These are phyloP conservation scores for Didymella keratinophila DNA, from an alignment of 2,329 filamentous ascomycete genomes.

Conservation along the genomic window DNA sequence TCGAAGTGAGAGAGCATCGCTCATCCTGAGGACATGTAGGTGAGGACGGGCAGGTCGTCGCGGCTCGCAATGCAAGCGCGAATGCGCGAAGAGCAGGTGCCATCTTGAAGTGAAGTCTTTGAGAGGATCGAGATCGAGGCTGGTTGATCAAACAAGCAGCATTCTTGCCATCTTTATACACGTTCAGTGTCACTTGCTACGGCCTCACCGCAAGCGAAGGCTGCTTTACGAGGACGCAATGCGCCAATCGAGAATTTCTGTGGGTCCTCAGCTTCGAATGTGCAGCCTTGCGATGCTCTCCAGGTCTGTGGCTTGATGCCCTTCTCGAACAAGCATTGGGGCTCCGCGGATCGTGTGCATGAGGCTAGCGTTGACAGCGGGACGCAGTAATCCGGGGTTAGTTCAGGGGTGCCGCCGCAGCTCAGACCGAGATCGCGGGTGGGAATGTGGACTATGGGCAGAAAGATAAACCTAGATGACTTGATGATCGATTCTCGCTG, in stretches of 20 bases:
- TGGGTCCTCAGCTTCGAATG: background rate
- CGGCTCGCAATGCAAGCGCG: slow-evolving; percentile 5
- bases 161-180: background rate
- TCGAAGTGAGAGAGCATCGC: background rate
- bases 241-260: background rate
- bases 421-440: background rate
- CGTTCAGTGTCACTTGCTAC: background rate
- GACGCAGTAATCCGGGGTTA: background rate
- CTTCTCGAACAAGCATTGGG: background rate
- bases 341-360: background rate
- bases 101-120: background rate
- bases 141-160: background rate
- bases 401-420: background rate
- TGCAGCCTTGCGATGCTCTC: background rate
- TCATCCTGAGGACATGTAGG: slow-evolving; percentile 5
- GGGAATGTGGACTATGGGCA: no score
- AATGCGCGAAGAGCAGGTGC: background rate
- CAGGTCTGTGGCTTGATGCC: background rate
- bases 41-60: background rate
- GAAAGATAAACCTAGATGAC: no score
- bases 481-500: background rate
- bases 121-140: background rate
- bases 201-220: background rate
- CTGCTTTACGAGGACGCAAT: background rate
- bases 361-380: background rate